These are phyloP conservation scores for Talaromyces sp. DNA, from an alignment of 2,329 filamentous ascomycete species.

Conservation along the genomic window DNA sequence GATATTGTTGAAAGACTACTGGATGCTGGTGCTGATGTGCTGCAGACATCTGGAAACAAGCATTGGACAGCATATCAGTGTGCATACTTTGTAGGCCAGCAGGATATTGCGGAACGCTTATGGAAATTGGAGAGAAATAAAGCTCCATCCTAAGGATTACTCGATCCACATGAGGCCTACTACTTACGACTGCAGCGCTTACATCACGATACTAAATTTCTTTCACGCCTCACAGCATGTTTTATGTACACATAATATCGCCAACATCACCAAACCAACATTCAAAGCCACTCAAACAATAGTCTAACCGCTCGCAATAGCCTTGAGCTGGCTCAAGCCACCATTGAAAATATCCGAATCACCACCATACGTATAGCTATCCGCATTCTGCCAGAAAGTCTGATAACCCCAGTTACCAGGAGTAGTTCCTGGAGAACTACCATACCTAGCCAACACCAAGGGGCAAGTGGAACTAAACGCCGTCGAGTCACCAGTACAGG, in stretches of 20 bases:
- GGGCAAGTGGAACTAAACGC: constrained; percentile 48
- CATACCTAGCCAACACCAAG: constrained; percentile 49
- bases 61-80: constrained; percentile 16
- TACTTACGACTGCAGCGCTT: background rate
- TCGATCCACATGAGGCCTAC: background rate
- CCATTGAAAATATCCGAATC: constrained; percentile 55
- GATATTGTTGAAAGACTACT: constrained; percentile 20
- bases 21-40: constrained; percentile 12
- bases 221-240: background rate
- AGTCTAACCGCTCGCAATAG: constrained; percentile 18
- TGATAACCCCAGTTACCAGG: constrained; percentile 53
- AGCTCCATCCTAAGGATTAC: background rate
- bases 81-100: constrained; percentile 15
- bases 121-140: constrained; percentile 13
- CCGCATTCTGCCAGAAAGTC: constrained; percentile 56
- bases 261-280: background rate
- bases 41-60: constrained; percentile 16
- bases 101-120: constrained; percentile 12
- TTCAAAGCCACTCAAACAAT: background rate
- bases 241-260: background rate
- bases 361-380: constrained; percentile 50
- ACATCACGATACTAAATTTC: background rate
- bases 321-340: constrained; percentile 32
- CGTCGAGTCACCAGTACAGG: constrained; percentile 51
- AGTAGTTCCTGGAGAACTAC: constrained; percentile 41